phyloP scores from a whole-genome alignment of 371 early-diverging fungal genomes.

The Mucor lusitanicus region DNA sequence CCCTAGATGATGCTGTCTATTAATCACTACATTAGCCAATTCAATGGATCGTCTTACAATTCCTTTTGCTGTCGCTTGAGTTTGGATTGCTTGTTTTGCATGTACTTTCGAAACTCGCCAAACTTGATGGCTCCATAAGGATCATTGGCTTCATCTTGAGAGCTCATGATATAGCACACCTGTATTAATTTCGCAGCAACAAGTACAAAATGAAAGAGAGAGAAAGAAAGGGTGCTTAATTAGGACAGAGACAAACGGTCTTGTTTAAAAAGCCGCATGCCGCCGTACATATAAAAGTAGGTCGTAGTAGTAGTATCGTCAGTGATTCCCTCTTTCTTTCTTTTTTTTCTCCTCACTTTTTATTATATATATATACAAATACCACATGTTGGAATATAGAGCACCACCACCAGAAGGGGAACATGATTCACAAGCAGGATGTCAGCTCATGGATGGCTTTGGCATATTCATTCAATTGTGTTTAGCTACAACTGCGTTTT shows the following conservation, averaged over 20 bases:
- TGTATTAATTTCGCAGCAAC: neutral
- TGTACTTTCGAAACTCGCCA: constrained; percentile 65
- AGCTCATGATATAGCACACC: neutral
- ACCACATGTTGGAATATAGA: constrained; percentile 10
- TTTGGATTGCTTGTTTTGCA: constrained; percentile 64
- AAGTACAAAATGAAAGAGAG: neutral
- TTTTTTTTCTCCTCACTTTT: neutral
- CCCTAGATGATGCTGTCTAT: constrained; percentile 5
- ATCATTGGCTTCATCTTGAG: constrained; percentile 22
- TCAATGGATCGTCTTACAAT: constrained; percentile 28
- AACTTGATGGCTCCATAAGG: constrained; percentile 57
- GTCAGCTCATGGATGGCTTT: constrained; percentile 63
- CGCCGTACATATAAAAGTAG: neutral
- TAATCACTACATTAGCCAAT: neutral
- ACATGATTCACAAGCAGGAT: constrained; percentile 42
- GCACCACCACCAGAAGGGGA: constrained; percentile 10
- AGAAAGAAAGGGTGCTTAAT: neutral
- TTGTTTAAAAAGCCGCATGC: neutral
- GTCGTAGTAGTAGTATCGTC: neutral
- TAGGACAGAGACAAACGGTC: neutral
- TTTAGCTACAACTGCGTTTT: constrained; percentile 63
- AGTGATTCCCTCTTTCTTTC: neutral
- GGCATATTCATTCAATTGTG: constrained; percentile 66
- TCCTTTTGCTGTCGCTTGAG: constrained; percentile 61
- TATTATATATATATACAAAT: no score